phyloP scores from a whole-genome alignment of 345 rosid species.

The Brassica incana region DNA sequence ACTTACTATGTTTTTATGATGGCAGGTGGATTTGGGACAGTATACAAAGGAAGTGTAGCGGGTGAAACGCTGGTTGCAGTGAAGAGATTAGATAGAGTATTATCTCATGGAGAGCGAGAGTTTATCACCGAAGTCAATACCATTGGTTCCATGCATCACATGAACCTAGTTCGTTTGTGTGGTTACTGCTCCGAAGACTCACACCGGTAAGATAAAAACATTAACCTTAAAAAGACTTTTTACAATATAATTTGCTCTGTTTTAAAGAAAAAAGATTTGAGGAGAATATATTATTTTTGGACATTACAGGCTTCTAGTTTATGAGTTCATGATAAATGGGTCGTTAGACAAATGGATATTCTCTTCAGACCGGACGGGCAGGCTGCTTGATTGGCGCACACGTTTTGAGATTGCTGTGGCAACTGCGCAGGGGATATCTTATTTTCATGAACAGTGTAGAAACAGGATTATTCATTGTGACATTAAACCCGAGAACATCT shows the following conservation, averaged over 20 bases:
- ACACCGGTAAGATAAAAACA: constrained; percentile 50
- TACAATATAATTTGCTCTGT: not conserved
- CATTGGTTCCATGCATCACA: constrained; percentile 86
- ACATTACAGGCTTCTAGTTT: constrained; percentile 64
- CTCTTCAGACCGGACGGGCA: constrained; percentile 37
- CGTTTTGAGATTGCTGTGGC: constrained; percentile 60
- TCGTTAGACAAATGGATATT: constrained; percentile 81
- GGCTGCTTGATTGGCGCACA: constrained; percentile 60
- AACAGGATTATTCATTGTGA: constrained; percentile 70
- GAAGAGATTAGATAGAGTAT: constrained; percentile 65
- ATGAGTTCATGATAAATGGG: constrained; percentile 74
- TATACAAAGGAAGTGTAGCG: constrained; percentile 61
- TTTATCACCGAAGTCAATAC: constrained; percentile 83
- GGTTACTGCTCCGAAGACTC: constrained; percentile 79
- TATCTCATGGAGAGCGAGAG: constrained; percentile 70
- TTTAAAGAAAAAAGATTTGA: not conserved
- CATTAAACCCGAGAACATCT: constrained; percentile 71
- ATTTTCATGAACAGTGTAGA: constrained; percentile 77
- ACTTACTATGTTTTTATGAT: not conserved
- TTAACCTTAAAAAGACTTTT: not conserved
- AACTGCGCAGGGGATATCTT: constrained; percentile 71
- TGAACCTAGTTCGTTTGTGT: constrained; percentile 70
- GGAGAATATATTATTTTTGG: not conserved
- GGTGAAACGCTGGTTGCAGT: constrained; percentile 56
- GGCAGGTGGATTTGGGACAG: constrained; percentile 81